phyloP scores from a whole-genome alignment of 129 eudicot genomes.

The Pulicaria dysenterica region DNA sequence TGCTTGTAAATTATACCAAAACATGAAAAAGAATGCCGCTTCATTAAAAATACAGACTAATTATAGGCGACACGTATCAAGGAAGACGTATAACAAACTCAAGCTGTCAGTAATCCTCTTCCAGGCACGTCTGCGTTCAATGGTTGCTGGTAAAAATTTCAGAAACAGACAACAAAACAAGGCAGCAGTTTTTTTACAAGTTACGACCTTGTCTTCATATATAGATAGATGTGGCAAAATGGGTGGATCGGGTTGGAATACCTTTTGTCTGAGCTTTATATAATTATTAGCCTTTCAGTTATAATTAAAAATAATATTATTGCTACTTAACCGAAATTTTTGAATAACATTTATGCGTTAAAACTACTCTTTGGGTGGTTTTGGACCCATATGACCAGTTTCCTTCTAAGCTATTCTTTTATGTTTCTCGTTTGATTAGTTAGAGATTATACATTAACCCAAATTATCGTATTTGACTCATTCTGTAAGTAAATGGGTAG shows the following conservation, averaged over 20 bases:
- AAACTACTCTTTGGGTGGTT: not conserved
- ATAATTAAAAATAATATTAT: not conserved
- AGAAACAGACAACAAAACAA: slow-evolving; percentile 59
- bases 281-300: not conserved
- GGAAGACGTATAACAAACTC: slow-evolving; percentile 48
- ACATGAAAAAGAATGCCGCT: slow-evolving; percentile 56
- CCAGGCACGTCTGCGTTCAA: slow-evolving; percentile 73
- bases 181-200: slow-evolving; percentile 79
- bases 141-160: slow-evolving; percentile 68
- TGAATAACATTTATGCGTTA: not conserved
- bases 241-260: not conserved
- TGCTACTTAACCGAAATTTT: not conserved
- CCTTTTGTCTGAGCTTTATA: not conserved
- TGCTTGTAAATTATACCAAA: slow-evolving; percentile 55
- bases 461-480: not conserved
- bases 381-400: not conserved
- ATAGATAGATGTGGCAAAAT: slow-evolving; percentile 25
- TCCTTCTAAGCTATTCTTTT: slow-evolving; percentile 1
- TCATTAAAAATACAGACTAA: slow-evolving; percentile 62
- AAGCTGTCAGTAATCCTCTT: slow-evolving; percentile 54
- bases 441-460: slow-evolving; percentile 11
- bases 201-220: slow-evolving; percentile 28
- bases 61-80: slow-evolving; percentile 53
- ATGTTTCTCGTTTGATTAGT: not conserved
- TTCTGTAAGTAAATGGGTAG: slow-evolving; percentile 6